Evolutionary conservation across 169 alveolate genomes (phyloP).

Genomic region (Eimeria sp.): DNA sequence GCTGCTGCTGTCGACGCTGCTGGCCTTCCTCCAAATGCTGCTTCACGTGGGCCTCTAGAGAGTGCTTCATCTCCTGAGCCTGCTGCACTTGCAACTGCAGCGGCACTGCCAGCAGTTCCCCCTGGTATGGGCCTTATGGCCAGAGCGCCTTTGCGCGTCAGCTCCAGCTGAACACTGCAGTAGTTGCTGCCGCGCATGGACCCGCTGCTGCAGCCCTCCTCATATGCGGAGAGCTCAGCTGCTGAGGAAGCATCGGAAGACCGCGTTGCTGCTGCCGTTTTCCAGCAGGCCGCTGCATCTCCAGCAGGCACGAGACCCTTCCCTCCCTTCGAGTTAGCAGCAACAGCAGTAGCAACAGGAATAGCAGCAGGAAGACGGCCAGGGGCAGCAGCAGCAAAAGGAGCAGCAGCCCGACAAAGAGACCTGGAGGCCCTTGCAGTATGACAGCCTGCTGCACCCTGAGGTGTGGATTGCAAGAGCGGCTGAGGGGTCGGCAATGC

Average conservation of each 20-base stretch:
- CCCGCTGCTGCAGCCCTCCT: not conserved
- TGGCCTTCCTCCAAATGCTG: not conserved
- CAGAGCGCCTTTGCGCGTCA: not conserved
- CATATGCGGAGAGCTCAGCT: not conserved
- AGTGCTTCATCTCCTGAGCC: not conserved
- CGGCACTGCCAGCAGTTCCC: constrained; percentile 17
- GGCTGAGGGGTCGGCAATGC: not conserved
- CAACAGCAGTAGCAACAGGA: constrained; percentile 15
- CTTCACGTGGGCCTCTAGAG: not conserved
- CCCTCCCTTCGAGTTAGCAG: not conserved
- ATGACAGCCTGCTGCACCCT: not conserved
- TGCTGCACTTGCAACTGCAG: constrained; percentile 33
- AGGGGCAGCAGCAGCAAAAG: not conserved
- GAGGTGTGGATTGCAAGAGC: not conserved
- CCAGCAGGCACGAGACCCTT: not conserved
- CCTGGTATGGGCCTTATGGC: not conserved
- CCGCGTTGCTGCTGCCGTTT: not conserved
- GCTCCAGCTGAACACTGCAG: not conserved
- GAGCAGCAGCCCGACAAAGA: not conserved
- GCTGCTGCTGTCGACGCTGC: constrained; percentile 16
- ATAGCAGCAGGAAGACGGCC: not conserved
- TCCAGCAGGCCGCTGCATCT: not conserved
- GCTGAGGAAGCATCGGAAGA: not conserved
- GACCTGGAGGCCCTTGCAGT: not conserved
- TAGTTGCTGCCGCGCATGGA: not conserved